Evolutionary conservation across 768 basidiomycete species (phyloP), one percentile per base, ranked within the genome.

Genomic region (Trametes coccinea): DNA sequence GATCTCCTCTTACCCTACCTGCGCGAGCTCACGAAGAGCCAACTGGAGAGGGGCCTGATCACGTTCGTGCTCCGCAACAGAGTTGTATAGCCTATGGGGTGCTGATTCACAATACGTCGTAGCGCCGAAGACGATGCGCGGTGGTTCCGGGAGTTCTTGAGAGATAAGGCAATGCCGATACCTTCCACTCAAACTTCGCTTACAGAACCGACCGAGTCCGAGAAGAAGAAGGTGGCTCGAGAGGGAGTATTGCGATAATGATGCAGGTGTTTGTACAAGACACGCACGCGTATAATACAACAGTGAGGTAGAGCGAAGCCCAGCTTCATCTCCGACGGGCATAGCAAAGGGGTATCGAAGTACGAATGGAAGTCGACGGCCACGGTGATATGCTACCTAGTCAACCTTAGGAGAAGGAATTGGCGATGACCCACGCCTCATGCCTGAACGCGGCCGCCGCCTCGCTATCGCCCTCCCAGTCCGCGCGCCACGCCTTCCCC

Each of bases 381-480:
- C 22, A 22, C 22, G 22, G 22, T 22, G 22, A 22, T 22, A 22
- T 22, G 22, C 22, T 22, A 22, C 1, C 0, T 22, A 22, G 22
- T 22, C 55, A n/a, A 14, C 22, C 17, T 5, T 39, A 30, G 40
- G 49, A 55, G 22, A 56, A 62, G 31, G 53, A 45, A 53, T 53
- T 67, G 55, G 78, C 70, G 62, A 89, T 82, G 53, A 83, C 71
- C 79, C 82, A 81, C 3, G 87, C 88, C 71, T 92, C 90, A 70
- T 89, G 81, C 62, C 86, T 78, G 69, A 91, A 86, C 44, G 87
- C 83, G 3, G 75, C 76, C 16, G 84, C 87, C 1, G 90, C 90
- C 74, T 92, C 90, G 10, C 74, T 74, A 65, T 92, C 89, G 4
- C 82, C 81, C 17, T 89, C 87, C 62, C 87, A 79, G 73, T 90